A percentile compares a stretch with the other conserved stretches of the same genome.
These are phyloP conservation scores for Aspergillus texensis DNA, from an alignment of 2,329 filamentous ascomycete genomes.

Conservation along the genomic window DNA sequence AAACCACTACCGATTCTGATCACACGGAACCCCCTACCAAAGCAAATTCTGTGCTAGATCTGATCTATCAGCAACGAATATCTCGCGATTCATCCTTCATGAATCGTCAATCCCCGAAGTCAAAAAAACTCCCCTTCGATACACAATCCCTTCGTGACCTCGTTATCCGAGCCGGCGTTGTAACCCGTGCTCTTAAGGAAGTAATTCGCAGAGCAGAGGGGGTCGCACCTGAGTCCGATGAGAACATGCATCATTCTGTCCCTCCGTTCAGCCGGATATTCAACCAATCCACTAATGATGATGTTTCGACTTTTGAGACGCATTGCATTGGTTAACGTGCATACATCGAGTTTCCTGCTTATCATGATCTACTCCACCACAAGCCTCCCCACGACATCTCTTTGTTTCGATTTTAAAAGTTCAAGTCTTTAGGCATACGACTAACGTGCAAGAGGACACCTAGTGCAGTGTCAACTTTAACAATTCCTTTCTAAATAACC, in stretches of 20 bases:
- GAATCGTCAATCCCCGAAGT: slow-evolving; percentile 29
- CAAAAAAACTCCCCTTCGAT: slow-evolving; percentile 65
- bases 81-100: slow-evolving; percentile 29
- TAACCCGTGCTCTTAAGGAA: slow-evolving; percentile 53
- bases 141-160: slow-evolving; percentile 66
- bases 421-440: slow-evolving; percentile 20
- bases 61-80: slow-evolving; percentile 56
- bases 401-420: slow-evolving; percentile 19
- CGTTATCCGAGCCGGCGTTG: slow-evolving; percentile 54
- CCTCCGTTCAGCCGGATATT: slow-evolving; percentile 54
- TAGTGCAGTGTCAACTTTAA: not conserved
- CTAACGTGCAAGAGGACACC: not conserved
- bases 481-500: not conserved
- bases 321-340: slow-evolving; percentile 23
- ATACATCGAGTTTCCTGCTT: not conserved
- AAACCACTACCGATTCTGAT: slow-evolving; percentile 44
- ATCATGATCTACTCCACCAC: slow-evolving; percentile 3
- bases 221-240: slow-evolving; percentile 37
- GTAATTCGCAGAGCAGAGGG: slow-evolving; percentile 53
- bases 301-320: slow-evolving; percentile 33
- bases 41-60: slow-evolving; percentile 64
- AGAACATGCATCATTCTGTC: slow-evolving; percentile 36
- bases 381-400: slow-evolving; percentile 13
- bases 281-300: slow-evolving; percentile 40
- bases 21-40: slow-evolving; percentile 60